These are phyloP conservation scores for Galium porrigens DNA, from an alignment of 305 asterid species.

Conservation along the genomic window DNA sequence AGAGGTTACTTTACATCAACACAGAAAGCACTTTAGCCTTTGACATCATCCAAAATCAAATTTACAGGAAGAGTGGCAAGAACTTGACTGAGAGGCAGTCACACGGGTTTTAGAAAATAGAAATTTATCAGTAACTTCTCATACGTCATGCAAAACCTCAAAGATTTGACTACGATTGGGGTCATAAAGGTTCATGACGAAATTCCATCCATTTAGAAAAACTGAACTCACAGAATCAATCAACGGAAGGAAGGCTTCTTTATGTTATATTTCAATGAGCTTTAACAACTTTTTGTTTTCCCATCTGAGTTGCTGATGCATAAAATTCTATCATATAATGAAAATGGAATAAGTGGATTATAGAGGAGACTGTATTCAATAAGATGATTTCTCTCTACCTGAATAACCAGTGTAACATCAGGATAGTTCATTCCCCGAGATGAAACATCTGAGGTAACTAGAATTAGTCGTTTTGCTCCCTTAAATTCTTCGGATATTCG, in stretches of 20 bases:
- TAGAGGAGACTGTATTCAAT: not conserved
- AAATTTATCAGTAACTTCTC: not conserved
- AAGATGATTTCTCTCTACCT: slow-evolving; percentile 27
- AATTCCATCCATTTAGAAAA: too few relatives aligned
- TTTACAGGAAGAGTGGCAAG: not conserved
- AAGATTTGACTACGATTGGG: not conserved
- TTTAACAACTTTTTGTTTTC: not conserved
- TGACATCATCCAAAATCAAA: not conserved
- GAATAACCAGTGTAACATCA: slow-evolving; percentile 70
- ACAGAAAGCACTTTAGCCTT: not conserved
- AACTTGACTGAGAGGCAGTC: not conserved
- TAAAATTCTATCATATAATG: not conserved
- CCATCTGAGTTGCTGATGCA: not conserved
- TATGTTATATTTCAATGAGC: not conserved
- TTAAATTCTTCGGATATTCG: slow-evolving; percentile 68
- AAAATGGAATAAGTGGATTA: not conserved
- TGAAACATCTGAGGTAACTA: slow-evolving; percentile 66
- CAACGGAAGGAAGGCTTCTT: too few relatives aligned
- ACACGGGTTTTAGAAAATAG: too few relatives aligned
- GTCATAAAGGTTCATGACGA: not conserved
- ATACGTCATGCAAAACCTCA: not conserved
- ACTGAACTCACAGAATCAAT: not conserved
- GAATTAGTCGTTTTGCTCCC: slow-evolving; percentile 52
- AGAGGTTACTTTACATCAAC: too few relatives aligned
- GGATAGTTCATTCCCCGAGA: slow-evolving; percentile 86